Evolutionary conservation across 2,329 filamentous ascomycete genomes (phyloP), one percentile per base, ranked within the genome.

Genomic region (Fusarium lateritium): DNA sequence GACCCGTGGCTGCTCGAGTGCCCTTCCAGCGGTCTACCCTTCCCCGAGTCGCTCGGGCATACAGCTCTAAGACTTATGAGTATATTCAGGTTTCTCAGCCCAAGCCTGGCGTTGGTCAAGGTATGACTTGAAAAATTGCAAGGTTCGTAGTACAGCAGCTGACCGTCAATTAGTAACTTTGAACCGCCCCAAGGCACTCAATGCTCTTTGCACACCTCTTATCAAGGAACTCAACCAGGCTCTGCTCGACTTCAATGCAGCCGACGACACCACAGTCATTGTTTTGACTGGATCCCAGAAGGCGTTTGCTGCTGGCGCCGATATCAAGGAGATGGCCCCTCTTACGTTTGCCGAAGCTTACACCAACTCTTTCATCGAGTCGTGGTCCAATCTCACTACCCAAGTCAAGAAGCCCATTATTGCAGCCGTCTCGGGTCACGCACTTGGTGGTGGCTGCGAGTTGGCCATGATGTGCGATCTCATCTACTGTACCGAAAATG

Each of bases 281-380:
- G 81, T 99, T 62, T 85, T 99, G 61, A 98, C 96, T 2, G 96
- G 96, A 56, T 97, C 92, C 45, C 86, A 94, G 71, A 94, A 91
- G 80, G 94, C 95, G 42, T 99, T 98, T 77, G 95, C 95, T 31
- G 95, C 96, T 44, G 96, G 96, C 52, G 96, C 96, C 65, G 96
- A 99, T 81, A 99, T 99, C 84, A 98, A 98, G 82, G 96, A 99
- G 82, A 99, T 99, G 96, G 92, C 94, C 31, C 91, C 94, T 64
- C 89, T 98, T 39, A 94, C 91, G 56, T 99, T 99, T 82, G 88
- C 92, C 67, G 85, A 91, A 70, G 95, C 96, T 39, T 98, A 98
- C 83, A 92, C 89, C 47, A 89, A 85, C 72, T 93, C 97, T 77
- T 99, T 99, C 81, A 98, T 99, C 80, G 94, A 97, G 79, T 90